A percentile compares a stretch with the other conserved stretches of the same genome.
Evolutionary conservation across 164 flowering plant genomes (phyloP).

Genomic region (Dillenia turbinata): DNA sequence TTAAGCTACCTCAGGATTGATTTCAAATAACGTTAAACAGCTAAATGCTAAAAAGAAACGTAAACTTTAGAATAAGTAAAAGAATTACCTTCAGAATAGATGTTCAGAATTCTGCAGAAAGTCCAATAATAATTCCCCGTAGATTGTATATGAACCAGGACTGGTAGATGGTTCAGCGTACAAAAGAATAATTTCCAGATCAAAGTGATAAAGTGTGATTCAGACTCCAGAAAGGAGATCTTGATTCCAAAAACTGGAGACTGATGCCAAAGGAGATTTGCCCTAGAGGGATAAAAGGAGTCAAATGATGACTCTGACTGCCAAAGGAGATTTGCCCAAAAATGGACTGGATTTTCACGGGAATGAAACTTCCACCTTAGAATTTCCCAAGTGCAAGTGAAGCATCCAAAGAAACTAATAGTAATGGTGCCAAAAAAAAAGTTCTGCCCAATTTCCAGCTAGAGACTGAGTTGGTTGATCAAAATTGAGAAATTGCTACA

Average conservation of each 20-base stretch:
- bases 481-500: conserved; percentile 19
- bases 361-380: no score
- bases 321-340: conserved; percentile 12
- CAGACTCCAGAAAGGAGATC: neutral
- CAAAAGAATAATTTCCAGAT: no score
- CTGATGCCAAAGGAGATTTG: conserved; percentile 32
- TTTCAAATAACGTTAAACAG: no score
- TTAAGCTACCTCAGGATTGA: no score
- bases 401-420: neutral
- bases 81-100: no score
- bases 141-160: no score
- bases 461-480: conserved; percentile 20
- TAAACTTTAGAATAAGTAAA: no score
- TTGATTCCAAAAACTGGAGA: conserved; percentile 14
- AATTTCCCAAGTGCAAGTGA: conserved; percentile 11
- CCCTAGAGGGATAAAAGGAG: neutral
- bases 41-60: no score
- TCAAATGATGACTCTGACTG: conserved; percentile 1
- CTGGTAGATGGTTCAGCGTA: no score
- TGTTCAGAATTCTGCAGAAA: no score
- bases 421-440: conserved; percentile 14
- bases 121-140: no score
- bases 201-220: no score
- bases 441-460: conserved; percentile 5
- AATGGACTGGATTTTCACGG: conserved; percentile 11